A percentile compares a stretch with the other conserved stretches of the same genome.
Conservation (phyloP, 139 green algal species). For the Diplosphaera chodatii region DNA sequence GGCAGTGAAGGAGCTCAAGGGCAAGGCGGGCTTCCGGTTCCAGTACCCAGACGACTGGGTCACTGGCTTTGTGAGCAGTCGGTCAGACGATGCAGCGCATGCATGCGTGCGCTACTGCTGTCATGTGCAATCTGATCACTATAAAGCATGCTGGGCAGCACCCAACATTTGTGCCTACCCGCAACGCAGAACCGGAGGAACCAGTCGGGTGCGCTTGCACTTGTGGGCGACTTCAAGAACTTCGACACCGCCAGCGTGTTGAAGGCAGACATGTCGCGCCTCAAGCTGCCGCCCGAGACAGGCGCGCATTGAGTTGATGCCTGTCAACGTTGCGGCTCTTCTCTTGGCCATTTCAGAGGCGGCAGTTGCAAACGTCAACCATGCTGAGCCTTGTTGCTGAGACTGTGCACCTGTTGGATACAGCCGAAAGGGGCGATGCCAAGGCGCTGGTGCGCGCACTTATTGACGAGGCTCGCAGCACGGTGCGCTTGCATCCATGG, state of each 20-base stretch:
- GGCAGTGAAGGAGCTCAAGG: not conserved
- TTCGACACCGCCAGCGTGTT: not conserved
- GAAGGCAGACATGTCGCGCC: not conserved
- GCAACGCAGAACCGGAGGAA: not conserved
- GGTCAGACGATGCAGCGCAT: too few species aligned
- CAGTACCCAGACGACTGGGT: not conserved
- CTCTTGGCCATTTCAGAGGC: too few species aligned
- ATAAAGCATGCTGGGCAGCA: too few species aligned
- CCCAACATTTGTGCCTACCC: too few species aligned
- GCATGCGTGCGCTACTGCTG: too few species aligned
- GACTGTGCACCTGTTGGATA: too few species aligned
- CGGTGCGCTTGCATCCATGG: too few species aligned
- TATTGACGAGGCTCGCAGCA: not conserved
- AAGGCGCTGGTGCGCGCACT: not conserved
- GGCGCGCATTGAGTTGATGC: too few species aligned
- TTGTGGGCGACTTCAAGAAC: not conserved
- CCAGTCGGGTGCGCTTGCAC: not conserved
- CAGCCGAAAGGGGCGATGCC: not conserved
- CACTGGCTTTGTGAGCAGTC: not conserved
- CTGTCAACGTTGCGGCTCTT: too few species aligned
- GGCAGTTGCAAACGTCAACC: too few species aligned
- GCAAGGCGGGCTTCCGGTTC: not conserved
- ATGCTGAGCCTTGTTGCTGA: too few species aligned
- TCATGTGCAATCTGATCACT: too few species aligned
- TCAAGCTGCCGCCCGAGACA: not conserved